These are phyloP conservation scores for Arachis monticola DNA, from an alignment of 331 rosid species.

Conservation along the genomic window DNA sequence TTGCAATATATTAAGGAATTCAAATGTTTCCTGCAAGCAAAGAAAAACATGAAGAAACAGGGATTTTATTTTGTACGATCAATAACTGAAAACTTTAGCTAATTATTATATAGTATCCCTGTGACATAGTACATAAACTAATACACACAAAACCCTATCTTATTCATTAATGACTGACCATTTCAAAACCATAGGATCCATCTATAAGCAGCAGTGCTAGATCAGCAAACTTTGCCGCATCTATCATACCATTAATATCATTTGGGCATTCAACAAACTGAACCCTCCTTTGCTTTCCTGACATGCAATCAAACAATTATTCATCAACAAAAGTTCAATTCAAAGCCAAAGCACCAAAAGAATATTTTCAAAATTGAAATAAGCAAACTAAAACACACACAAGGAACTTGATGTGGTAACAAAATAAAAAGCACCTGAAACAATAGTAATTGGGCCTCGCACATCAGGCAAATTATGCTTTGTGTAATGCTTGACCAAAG, in stretches of 20 bases:
- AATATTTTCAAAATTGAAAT: no score
- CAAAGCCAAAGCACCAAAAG: neutral
- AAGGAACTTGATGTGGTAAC: neutral
- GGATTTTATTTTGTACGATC: slow-evolving; percentile 6
- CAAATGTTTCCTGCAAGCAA: slow-evolving; percentile 86
- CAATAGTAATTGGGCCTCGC: slow-evolving; percentile 89
- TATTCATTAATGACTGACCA: slow-evolving; percentile 61
- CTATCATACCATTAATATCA: slow-evolving; percentile 95
- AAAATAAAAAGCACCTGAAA: slow-evolving; percentile 59
- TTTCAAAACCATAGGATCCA: slow-evolving; percentile 92
- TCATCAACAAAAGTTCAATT: slow-evolving; percentile 1
- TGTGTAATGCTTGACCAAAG: slow-evolving; percentile 80
- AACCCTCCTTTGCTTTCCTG: slow-evolving; percentile 91
- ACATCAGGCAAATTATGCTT: slow-evolving; percentile 86
- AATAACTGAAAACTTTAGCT: neutral
- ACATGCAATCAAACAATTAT: slow-evolving; percentile 30
- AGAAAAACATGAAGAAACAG: slow-evolving; percentile 22
- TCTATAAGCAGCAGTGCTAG: slow-evolving; percentile 91
- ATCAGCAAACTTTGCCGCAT: slow-evolving; percentile 91
- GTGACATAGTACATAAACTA: neutral
- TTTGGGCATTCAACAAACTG: slow-evolving; percentile 96
- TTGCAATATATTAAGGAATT: slow-evolving; percentile 91
- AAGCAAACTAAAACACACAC: neutral
- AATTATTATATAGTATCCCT: neutral
- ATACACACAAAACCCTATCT: neutral